Percentiles rank a stretch among this genome's conserved stretches.
Evolutionary conservation across 2,329 filamentous ascomycete species (phyloP).

Genomic region (Neopestalotiopsis rosae): DNA sequence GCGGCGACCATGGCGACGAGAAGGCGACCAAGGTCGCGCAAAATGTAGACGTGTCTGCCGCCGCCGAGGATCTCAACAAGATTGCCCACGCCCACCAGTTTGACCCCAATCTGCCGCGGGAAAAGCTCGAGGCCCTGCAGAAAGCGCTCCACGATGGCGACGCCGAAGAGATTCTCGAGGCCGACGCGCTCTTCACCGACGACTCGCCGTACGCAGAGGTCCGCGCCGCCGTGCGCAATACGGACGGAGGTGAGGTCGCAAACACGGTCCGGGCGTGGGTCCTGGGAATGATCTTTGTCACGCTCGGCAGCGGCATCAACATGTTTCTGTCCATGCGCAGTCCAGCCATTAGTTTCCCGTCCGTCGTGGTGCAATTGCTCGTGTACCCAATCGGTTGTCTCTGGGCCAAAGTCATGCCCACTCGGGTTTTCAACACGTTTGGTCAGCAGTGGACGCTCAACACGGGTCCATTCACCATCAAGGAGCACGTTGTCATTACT

Average conservation of each 20-base stretch:
- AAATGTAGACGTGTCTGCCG: constrained; percentile 26
- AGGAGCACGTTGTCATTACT: constrained; percentile 50
- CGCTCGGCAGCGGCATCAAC: constrained; percentile 44
- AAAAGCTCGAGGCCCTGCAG: constrained; percentile 38
- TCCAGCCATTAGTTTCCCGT: constrained; percentile 42
- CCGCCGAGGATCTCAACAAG: constrained; percentile 34
- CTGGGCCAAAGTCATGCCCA: constrained; percentile 49
- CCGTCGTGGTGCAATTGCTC: constrained; percentile 45
- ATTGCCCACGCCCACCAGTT: constrained; percentile 40
- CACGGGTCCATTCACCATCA: constrained; percentile 50
- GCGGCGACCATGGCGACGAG: not conserved
- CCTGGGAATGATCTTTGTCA: constrained; percentile 49
- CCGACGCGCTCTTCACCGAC: constrained; percentile 38
- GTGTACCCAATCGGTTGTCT: constrained; percentile 49
- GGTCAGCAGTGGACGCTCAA: constrained; percentile 50
- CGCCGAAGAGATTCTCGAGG: constrained; percentile 35
- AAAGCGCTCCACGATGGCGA: constrained; percentile 37
- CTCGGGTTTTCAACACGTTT: constrained; percentile 44
- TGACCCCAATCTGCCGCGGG: constrained; percentile 40
- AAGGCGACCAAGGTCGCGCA: constrained; percentile 25
- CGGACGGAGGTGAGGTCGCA: constrained; percentile 47
- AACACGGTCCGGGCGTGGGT: constrained; percentile 52
- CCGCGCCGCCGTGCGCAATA: constrained; percentile 49
- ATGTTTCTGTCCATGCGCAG: constrained; percentile 42
- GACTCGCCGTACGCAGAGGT: constrained; percentile 46